Evolutionary conservation across 192 early-diverging fungal species (phyloP), one percentile per base, ranked within the genome.

Genomic region (Linnemannia schmuckeri): DNA sequence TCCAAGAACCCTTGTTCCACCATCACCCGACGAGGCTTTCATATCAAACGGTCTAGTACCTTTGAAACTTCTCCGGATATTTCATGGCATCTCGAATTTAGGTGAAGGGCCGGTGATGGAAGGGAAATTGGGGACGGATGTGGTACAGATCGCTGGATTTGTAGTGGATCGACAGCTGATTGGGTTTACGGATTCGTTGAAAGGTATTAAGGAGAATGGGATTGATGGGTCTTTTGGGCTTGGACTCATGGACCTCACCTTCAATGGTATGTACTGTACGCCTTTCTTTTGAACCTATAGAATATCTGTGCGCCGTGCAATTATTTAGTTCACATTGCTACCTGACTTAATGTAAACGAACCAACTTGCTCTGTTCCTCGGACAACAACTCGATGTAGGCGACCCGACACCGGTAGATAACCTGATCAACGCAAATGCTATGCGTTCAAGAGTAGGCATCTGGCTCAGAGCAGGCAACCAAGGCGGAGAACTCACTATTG

Each of bases 171-270:
- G 90, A 70, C 92, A 94, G 61, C 88, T 90, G 0, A 88, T 94
- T 73, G 94, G 93, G 4, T 46, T 93, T 24, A 92, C 92, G 0
- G 90, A 91, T 49, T 91, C 92, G 0, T 78, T 79, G 12, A 85
- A 88, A 5, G 90, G 91, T 57, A 24, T 79, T 12, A 38, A 72
- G 52, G 83, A 91, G 24, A 86, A 91, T 47, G 90, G 86, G 9
- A 87, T 94, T 1, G 94, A 94, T 70, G 93, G 94, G 4, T 88
- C 93, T 27, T 88, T 94, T 68, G 94, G 94, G 13, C 85, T 94
- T 1, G 91, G 78, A 33, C 37, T 73, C 24, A 38, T 12, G 27
- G 78, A 71, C 9, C n/a, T 79, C 38, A 5, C 78, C 6, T 79
- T 61, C 52, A 55, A 73, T 72, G 78, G 78, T 73, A 42, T 73